phyloP scores from a whole-genome alignment of 495 filamentous ascomycete genomes.

The Penicillium malachiteum region DNA sequence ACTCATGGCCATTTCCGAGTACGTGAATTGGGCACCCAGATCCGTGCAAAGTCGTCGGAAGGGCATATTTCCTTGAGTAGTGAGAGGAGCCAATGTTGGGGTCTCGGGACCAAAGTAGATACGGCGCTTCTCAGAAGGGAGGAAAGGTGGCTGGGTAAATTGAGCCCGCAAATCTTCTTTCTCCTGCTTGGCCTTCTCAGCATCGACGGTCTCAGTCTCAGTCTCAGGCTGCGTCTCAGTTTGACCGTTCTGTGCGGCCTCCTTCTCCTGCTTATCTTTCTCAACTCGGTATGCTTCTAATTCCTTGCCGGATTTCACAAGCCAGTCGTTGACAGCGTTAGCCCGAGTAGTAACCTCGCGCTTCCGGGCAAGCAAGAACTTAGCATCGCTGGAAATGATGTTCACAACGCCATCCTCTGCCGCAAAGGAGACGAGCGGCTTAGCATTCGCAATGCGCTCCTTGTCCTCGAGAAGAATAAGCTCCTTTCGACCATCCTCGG shows the following conservation, averaged over 20 bases:
- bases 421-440: constrained; percentile 29
- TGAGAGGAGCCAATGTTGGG: constrained; percentile 81
- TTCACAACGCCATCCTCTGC: constrained; percentile 72
- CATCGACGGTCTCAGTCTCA: constrained; percentile 11
- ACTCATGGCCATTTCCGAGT: constrained; percentile 98
- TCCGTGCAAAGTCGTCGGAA: constrained; percentile 91
- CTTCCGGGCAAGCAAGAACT: constrained; percentile 68
- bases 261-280: constrained; percentile 6
- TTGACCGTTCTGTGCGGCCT: neutral
- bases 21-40: constrained; percentile 88
- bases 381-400: constrained; percentile 60
- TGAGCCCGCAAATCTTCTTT: constrained; percentile 70
- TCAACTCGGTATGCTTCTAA: constrained; percentile 47
- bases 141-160: constrained; percentile 79
- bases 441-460: constrained; percentile 43
- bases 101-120: constrained; percentile 94
- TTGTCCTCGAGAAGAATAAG: constrained; percentile 65
- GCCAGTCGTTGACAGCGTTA: constrained; percentile 72
- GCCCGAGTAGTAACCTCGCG: constrained; percentile 65
- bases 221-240: neutral
- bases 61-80: constrained; percentile 95
- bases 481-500: constrained; percentile 76
- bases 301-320: constrained; percentile 59
- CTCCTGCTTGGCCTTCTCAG: constrained; percentile 29
- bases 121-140: constrained; percentile 86